These are phyloP conservation scores for Solanum tacnaense DNA, from an alignment of 257 asterid species.

Conservation along the genomic window DNA sequence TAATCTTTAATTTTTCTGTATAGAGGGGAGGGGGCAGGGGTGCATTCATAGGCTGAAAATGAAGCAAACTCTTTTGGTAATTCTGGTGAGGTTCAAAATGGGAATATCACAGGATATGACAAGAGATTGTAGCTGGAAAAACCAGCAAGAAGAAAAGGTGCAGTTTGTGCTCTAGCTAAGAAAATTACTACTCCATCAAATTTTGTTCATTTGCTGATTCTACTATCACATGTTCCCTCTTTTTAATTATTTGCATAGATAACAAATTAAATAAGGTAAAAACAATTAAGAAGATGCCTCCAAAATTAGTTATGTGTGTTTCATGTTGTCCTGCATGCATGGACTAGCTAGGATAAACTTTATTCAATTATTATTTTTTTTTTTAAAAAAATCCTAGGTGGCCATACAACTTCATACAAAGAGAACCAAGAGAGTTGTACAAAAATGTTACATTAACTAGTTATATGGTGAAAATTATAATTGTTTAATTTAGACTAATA, in stretches of 20 bases:
- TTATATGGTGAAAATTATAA: not conserved
- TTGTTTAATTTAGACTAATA: not conserved
- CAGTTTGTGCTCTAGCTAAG: not conserved
- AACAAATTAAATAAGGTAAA: not conserved
- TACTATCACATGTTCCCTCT: not conserved
- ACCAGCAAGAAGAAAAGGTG: not conserved
- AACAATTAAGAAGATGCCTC: not conserved
- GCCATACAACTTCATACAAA: not conserved
- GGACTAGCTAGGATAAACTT: not conserved
- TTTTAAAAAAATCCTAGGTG: not conserved
- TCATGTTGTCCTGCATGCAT: not conserved
- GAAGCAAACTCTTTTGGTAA: not conserved
- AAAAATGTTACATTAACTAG: not conserved
- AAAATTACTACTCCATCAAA: not conserved
- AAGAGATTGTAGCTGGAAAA: conserved; percentile 2
- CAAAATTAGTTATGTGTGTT: not conserved
- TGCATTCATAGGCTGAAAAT: not conserved
- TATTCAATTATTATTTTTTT: not conserved
- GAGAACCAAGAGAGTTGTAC: not conserved
- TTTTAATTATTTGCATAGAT: not conserved
- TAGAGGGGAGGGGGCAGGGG: not conserved
- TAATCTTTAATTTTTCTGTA: not conserved
- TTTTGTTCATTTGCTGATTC: not conserved
- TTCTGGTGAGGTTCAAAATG: not conserved
- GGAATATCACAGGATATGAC: not conserved